Conservation (phyloP, 257 asterid genomes). For the Fraxinus cuspidata region DNA sequence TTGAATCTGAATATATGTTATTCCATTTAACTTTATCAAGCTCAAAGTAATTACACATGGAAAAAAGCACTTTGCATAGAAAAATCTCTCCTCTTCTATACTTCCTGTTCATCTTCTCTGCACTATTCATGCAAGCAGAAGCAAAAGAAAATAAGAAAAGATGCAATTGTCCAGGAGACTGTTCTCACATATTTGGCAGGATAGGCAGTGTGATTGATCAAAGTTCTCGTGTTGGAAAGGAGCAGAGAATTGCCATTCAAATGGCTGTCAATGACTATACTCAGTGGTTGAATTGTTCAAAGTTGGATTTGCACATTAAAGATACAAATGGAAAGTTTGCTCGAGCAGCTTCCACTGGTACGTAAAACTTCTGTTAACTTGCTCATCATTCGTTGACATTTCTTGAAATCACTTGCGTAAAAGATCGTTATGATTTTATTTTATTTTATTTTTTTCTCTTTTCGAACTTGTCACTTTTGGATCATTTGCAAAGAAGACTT, state of each 20-base stretch:
- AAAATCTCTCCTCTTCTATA: neutral
- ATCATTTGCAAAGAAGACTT: too few relatives aligned
- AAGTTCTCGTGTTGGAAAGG: slow-evolving; percentile 47
- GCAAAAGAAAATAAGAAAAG: neutral
- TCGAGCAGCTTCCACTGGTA: slow-evolving; percentile 54
- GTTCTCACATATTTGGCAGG: neutral
- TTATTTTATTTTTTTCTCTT: too few relatives aligned
- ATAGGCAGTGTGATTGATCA: slow-evolving; percentile 49
- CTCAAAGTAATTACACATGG: neutral
- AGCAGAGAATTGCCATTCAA: slow-evolving; percentile 56
- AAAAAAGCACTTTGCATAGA: slow-evolving; percentile 7
- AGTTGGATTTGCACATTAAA: slow-evolving; percentile 34
- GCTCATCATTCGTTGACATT: neutral
- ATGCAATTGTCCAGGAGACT: neutral
- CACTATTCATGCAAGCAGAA: neutral
- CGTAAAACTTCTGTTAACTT: slow-evolving; percentile 30
- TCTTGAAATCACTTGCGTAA: too few relatives aligned
- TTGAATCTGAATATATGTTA: too few relatives aligned
- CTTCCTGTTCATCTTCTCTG: neutral
- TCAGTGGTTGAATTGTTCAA: slow-evolving; percentile 28
- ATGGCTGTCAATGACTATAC: slow-evolving; percentile 46
- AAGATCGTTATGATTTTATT: too few relatives aligned
- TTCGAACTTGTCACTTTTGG: too few relatives aligned
- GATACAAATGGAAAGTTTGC: slow-evolving; percentile 37
- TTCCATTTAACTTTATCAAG: too few relatives aligned